Evolutionary conservation across 331 rosid genomes (phyloP).

Genomic region (Saraca asoca): DNA sequence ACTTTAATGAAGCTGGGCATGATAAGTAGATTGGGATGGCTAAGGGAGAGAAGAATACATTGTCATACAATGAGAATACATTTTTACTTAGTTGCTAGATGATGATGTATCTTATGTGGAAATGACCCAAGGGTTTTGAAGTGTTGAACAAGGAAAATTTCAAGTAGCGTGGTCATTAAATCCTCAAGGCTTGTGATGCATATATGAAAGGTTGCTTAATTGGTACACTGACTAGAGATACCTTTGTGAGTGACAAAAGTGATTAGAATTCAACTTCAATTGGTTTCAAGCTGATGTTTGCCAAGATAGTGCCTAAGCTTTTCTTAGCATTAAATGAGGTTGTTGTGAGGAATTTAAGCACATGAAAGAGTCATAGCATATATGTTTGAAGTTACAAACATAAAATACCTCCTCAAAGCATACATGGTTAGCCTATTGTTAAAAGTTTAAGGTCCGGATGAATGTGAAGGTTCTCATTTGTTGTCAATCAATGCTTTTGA

Average conservation of each 20-base stretch:
- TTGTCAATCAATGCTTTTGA: constrained; percentile 18
- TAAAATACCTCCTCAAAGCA: constrained; percentile 35
- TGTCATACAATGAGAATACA: constrained; percentile 93
- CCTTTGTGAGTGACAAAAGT: constrained; percentile 58
- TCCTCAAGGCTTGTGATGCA: constrained; percentile 93
- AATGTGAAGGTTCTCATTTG: no score
- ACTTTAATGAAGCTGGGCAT: constrained; percentile 97
- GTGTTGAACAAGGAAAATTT: constrained; percentile 79
- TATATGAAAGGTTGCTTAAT: constrained; percentile 89
- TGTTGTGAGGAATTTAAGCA: constrained; percentile 81
- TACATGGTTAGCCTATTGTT: no score
- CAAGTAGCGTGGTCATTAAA: constrained; percentile 77
- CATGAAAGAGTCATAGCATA: constrained; percentile 64
- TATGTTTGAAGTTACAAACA: constrained; percentile 29
- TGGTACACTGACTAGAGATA: constrained; percentile 75
- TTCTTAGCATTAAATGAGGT: constrained; percentile 59
- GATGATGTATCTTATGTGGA: constrained; percentile 90
- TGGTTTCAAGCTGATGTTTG: constrained; percentile 94
- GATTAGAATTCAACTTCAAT: constrained; percentile 72
- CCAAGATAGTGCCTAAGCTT: constrained; percentile 86
- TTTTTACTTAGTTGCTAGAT: constrained; percentile 92
- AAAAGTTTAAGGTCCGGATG: no score
- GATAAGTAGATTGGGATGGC: constrained; percentile 96
- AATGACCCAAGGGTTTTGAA: constrained; percentile 94
- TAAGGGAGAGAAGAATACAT: constrained; percentile 95